Conservation (phyloP, 345 rosid species). For the Sisymbrium altissimum region DNA sequence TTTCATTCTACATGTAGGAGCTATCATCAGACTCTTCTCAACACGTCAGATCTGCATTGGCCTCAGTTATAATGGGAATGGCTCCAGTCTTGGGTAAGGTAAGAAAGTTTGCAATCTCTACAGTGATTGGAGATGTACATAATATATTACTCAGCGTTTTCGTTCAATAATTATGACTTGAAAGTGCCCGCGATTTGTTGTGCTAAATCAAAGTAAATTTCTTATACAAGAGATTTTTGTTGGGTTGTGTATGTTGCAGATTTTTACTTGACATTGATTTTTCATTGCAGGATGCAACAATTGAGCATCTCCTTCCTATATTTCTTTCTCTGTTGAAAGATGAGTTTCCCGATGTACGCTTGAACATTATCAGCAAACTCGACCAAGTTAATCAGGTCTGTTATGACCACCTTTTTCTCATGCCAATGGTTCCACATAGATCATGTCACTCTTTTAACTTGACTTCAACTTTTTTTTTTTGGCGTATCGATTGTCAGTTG, state of each 20-base stretch:
- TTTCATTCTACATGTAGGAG: constrained; percentile 43
- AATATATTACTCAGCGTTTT: neutral
- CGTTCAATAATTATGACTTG: too few species aligned
- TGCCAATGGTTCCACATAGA: too few species aligned
- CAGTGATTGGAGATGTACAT: neutral
- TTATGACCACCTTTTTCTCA: neutral
- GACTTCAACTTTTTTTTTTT: neutral
- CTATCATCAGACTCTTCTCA: constrained; percentile 76
- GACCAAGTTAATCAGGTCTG: constrained; percentile 98
- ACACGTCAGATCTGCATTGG: constrained; percentile 81
- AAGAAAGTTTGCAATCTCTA: neutral
- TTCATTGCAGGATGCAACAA: constrained; percentile 73
- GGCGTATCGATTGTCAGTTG: neutral
- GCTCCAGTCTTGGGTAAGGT: constrained; percentile 71
- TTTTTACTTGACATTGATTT: constrained; percentile 12
- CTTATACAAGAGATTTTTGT: neutral
- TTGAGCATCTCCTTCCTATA: constrained; percentile 96
- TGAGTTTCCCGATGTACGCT: constrained; percentile 95
- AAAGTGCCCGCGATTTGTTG: too few species aligned
- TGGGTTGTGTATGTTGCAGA: neutral
- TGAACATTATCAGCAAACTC: constrained; percentile 94
- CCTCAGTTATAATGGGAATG: constrained; percentile 91
- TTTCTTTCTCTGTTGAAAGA: constrained; percentile 93
- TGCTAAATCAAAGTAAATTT: too few species aligned
- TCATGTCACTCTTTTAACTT: too few species aligned